phyloP scores from a whole-genome alignment of 257 asterid genomes.

The Rehmannia glutinosa region DNA sequence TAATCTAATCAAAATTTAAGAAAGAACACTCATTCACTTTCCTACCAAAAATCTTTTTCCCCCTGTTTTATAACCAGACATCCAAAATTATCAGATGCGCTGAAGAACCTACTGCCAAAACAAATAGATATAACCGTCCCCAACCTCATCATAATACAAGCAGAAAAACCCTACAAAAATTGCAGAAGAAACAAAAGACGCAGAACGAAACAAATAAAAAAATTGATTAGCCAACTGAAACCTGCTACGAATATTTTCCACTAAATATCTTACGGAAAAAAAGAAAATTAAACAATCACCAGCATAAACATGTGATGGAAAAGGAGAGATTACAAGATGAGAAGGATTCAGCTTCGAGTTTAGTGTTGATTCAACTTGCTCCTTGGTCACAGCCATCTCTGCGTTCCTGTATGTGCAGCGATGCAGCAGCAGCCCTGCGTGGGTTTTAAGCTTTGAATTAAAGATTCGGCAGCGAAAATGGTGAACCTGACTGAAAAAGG shows the following conservation, averaged over 20 bases:
- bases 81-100: background rate
- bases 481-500: too few species aligned
- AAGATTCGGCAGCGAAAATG: too few species aligned
- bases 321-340: constrained; percentile 50
- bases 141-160: background rate
- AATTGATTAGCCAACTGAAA: background rate
- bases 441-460: constrained; percentile 20
- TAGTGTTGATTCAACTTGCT: constrained; percentile 65
- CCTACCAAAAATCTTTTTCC: background rate
- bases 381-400: constrained; percentile 71
- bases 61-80: background rate
- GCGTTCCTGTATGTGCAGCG: background rate
- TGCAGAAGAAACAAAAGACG: background rate
- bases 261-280: background rate
- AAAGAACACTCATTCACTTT: background rate
- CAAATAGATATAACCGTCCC: background rate
- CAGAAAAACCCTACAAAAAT: background rate
- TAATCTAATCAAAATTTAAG: background rate
- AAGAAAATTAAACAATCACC: background rate
- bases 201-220: too few species aligned
- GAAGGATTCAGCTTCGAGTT: constrained; percentile 59
- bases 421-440: constrained; percentile 2
- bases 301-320: background rate
- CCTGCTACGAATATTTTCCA: background rate
- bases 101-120: background rate